phyloP scores from a whole-genome alignment of 2,329 filamentous ascomycete genomes.

The Cercospora citrullina region DNA sequence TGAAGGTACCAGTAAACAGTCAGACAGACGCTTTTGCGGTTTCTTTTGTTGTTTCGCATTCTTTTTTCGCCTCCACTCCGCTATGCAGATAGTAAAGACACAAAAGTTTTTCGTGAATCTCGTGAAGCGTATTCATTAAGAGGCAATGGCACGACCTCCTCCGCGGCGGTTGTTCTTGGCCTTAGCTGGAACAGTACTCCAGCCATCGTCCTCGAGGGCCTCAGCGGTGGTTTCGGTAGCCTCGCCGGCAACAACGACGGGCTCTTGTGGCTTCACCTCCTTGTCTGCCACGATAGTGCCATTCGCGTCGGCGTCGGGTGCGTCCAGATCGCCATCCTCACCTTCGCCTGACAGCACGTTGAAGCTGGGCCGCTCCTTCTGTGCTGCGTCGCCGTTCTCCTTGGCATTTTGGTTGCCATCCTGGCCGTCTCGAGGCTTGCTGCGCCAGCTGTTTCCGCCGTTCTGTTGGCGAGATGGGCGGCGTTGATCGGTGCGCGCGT shows the following conservation, averaged over 20 bases:
- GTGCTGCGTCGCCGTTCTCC: constrained; percentile 41
- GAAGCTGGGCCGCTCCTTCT: constrained; percentile 35
- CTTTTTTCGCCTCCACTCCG: constrained; percentile 4
- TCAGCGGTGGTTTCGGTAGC: constrained; percentile 47
- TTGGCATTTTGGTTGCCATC: constrained; percentile 37
- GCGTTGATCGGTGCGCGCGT: constrained; percentile 28
- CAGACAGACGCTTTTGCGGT: neutral
- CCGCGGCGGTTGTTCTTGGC: constrained; percentile 48
- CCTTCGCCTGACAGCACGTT: constrained; percentile 51
- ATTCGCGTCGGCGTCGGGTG: constrained; percentile 51
- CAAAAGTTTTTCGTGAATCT: constrained; percentile 9
- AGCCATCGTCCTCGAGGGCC: constrained; percentile 54
- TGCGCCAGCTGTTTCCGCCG: constrained; percentile 22
- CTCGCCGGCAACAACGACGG: constrained; percentile 43
- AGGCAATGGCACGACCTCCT: constrained; percentile 50
- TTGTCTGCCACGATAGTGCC: constrained; percentile 54
- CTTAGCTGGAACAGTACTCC: constrained; percentile 54
- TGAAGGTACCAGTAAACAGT: neutral
- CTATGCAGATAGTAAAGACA: constrained; percentile 14
- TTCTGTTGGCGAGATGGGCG: constrained; percentile 33
- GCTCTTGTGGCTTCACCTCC: constrained; percentile 57
- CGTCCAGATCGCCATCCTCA: constrained; percentile 45
- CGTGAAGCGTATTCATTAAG: constrained; percentile 33
- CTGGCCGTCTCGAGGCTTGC: constrained; percentile 31
- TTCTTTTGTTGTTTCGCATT: constrained; percentile 2